These are phyloP conservation scores for Thermothielavioides terrestris DNA, from an alignment of 495 filamentous ascomycete species.

Conservation along the genomic window DNA sequence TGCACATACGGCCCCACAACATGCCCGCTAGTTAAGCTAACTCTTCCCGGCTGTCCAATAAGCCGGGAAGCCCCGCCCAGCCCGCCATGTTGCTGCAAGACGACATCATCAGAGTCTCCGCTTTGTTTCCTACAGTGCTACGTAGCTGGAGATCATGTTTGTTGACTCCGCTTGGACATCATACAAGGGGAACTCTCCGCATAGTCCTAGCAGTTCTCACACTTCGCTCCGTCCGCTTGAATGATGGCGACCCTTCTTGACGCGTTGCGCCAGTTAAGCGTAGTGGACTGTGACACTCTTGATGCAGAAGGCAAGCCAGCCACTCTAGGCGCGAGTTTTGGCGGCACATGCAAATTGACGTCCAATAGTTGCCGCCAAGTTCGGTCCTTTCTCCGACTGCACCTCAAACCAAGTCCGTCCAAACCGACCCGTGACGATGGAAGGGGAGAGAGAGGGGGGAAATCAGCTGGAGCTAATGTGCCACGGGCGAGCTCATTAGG, in stretches of 20 bases:
- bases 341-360: slow-evolving; percentile 3
- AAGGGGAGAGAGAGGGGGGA: background rate
- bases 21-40: too few relatives aligned
- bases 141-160: too few relatives aligned
- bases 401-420: slow-evolving; percentile 55
- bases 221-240: too few relatives aligned
- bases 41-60: background rate
- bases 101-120: too few relatives aligned
- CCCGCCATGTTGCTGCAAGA: too few relatives aligned
- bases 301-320: slow-evolving; percentile 39
- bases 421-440: background rate
- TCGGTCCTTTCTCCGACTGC: slow-evolving; percentile 55
- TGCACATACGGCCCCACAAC: background rate
- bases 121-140: too few relatives aligned
- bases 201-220: too few relatives aligned
- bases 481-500: slow-evolving; percentile 27
- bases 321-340: background rate
- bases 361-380: slow-evolving; percentile 41
- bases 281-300: slow-evolving; percentile 54
- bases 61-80: background rate
- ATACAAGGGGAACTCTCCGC: too few relatives aligned
- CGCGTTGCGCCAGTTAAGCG: slow-evolving; percentile 37
- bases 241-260: slow-evolving; percentile 27
- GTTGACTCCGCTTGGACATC: too few relatives aligned
- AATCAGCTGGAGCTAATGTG: background rate